Conservation (phyloP, 768 basidiomycete species). For the Boletales sp. region DNA sequence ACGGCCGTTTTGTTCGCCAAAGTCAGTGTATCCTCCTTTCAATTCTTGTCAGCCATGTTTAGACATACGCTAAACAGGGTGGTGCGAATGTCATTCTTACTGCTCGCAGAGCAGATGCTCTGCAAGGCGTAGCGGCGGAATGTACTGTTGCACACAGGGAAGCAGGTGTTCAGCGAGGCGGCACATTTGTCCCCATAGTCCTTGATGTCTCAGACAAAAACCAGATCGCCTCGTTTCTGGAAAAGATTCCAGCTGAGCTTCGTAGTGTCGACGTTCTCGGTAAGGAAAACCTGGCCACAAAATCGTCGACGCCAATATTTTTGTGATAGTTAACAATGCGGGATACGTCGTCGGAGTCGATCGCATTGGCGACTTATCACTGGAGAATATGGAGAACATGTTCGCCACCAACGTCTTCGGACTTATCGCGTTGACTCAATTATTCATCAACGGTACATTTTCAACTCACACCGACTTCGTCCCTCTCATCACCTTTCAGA, state of each 20-base stretch:
- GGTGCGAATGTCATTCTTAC: conserved; percentile 86
- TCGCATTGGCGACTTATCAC: conserved; percentile 76
- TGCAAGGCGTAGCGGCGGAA: conserved; percentile 65
- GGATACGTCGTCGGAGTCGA: conserved; percentile 90
- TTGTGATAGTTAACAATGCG: conserved; percentile 62
- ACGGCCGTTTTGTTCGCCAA: conserved; percentile 88
- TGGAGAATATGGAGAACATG: conserved; percentile 80
- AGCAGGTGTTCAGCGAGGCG: conserved; percentile 70
- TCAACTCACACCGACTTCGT: neutral
- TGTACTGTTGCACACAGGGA: conserved; percentile 69
- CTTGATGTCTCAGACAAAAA: conserved; percentile 78
- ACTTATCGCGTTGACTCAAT: conserved; percentile 78
- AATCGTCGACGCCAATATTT: neutral
- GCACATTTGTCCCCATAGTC: conserved; percentile 66
- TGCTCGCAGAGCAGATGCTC: conserved; percentile 71
- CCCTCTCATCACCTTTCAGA: conserved; percentile 39
- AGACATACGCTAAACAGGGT: conserved; percentile 41
- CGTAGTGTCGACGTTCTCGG: conserved; percentile 81
- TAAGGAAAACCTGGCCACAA: conserved; percentile 30
- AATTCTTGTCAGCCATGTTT: neutral
- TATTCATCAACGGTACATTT: conserved; percentile 53
- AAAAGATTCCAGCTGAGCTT: conserved; percentile 67
- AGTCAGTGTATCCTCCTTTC: conserved; percentile 35
- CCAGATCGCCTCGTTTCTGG: conserved; percentile 66
- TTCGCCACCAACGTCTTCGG: conserved; percentile 81